Base-by-base conservation (phyloP, 148 eudicot genomes). In the Rhododendron ovatum region DNA sequence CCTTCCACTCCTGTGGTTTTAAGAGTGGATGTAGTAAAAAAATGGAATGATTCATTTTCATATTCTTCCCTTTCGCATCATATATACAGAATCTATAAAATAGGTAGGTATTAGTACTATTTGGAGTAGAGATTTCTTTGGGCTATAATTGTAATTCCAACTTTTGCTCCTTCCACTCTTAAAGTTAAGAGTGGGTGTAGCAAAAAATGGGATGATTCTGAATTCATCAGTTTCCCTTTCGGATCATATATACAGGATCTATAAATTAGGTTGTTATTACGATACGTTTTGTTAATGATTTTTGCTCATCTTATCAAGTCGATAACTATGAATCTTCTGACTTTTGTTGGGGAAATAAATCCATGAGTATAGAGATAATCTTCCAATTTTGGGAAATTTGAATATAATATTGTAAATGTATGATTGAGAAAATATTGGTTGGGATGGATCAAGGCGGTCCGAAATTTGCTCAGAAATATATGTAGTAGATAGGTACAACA, bases 21-120 rank as follows among this genome's bases (percentile, higher is more conserved):
- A 17, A 17, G 61, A 61, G 84, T 69, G 86, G 79, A n/a, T 79
- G 20, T 84, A 83, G 85, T 45, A 61, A 86, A 80, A 41, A 86
- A 48, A 26, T 78, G 81, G 81, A 78, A n/a, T 45, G 12, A 76
- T 14, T 65, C 30, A n/a, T 3, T 6, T 41, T 41, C 11, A 47
- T 0, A 28, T 53, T 61, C 69, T 63, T 63, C 71, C 12, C 2
- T 63, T 63, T 63, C 28, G 28, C 30, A 63, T 63, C 11, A 24
- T 24, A 24, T 24, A 63, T n/a, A 63, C 28, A 63, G 28, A 22
- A 63, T n/a, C 71, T 8, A 63, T 55, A n/a, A 63, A 8, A 22
- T 24, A 63, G 28, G 10, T 63, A 63, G 13, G 71, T n/a, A 24
- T 24, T 59, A 20, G 15, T 11, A 13, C 17, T 55, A 18, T 18